phyloP scores from a whole-genome alignment of 1,284 basidiomycete genomes.

The Gymnopus androsaceus region DNA sequence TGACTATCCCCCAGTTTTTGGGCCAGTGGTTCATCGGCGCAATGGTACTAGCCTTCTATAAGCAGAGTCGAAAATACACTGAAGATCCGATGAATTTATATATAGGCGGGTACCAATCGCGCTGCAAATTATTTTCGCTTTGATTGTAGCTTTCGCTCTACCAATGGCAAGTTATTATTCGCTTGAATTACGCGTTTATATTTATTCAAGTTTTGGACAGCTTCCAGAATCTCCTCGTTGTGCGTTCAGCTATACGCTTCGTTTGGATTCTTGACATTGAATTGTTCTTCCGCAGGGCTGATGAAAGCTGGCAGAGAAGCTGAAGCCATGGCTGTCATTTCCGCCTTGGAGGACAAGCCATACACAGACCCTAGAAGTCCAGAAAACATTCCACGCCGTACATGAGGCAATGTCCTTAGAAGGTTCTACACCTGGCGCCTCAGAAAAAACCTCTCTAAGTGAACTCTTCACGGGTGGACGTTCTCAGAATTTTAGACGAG shows the following conservation, averaged over 20 bases:
- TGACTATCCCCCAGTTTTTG: constrained; percentile 43
- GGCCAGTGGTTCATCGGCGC: constrained; percentile 51
- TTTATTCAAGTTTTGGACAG: constrained; percentile 27
- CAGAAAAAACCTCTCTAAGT: constrained; percentile 35
- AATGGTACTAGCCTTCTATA: no score
- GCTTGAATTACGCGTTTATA: neutral
- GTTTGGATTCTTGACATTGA: neutral
- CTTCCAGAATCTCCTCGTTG: constrained; percentile 75
- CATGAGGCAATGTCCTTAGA: constrained; percentile 51
- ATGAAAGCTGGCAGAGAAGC: constrained; percentile 60
- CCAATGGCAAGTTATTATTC: constrained; percentile 44
- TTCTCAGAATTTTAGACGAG: constrained; percentile 66
- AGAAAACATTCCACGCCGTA: constrained; percentile 57
- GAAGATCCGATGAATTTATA: no score
- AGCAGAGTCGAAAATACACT: no score
- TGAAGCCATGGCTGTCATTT: constrained; percentile 66
- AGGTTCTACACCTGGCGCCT: constrained; percentile 21
- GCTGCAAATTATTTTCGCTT: constrained; percentile 64
- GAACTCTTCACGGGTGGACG: constrained; percentile 63
- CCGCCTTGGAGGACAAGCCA: constrained; percentile 59
- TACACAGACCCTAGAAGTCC: constrained; percentile 52
- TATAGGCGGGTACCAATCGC: constrained; percentile 72
- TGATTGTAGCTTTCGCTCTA: constrained; percentile 61
- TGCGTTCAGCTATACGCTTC: constrained; percentile 14
- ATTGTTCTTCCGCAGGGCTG: constrained; percentile 37